These are phyloP conservation scores for Fusarium transvaalense DNA, from an alignment of 2,329 filamentous ascomycete genomes.

Conservation along the genomic window DNA sequence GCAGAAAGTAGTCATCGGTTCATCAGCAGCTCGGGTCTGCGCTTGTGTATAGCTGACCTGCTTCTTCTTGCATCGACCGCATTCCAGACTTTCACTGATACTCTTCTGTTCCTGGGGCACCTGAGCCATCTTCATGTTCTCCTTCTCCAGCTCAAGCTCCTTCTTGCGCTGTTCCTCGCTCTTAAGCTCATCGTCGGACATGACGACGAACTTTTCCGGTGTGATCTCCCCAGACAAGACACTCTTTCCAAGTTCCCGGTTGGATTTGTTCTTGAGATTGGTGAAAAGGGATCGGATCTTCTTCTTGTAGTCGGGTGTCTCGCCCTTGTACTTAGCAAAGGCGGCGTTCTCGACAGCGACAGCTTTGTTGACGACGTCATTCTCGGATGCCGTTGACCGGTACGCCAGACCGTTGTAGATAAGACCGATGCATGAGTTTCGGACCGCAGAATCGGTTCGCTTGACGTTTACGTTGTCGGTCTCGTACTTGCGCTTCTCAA, in stretches of 20 bases:
- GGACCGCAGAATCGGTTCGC: slow-evolving; percentile 78
- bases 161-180: slow-evolving; percentile 82
- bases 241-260: slow-evolving; percentile 79
- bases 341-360: slow-evolving; percentile 88
- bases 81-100: slow-evolving; percentile 88
- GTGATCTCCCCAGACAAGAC: slow-evolving; percentile 81
- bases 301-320: slow-evolving; percentile 80
- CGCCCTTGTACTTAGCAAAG: slow-evolving; percentile 75
- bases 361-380: slow-evolving; percentile 77
- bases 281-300: slow-evolving; percentile 95
- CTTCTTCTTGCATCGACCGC: slow-evolving; percentile 91
- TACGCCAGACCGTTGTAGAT: slow-evolving; percentile 90
- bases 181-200: slow-evolving; percentile 93
- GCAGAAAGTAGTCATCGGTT: slow-evolving; percentile 86
- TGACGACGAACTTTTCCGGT: slow-evolving; percentile 80
- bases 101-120: slow-evolving; percentile 92
- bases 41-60: slow-evolving; percentile 97
- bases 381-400: slow-evolving; percentile 77
- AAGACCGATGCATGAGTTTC: slow-evolving; percentile 89
- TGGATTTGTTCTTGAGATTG: slow-evolving; percentile 94
- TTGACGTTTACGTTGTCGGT: slow-evolving; percentile 83
- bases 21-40: slow-evolving; percentile 94
- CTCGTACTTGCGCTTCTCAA: slow-evolving; percentile 84
- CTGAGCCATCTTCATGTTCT: slow-evolving; percentile 98
- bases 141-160: slow-evolving; percentile 81